These are phyloP conservation scores for Penicillium paxilli DNA, from an alignment of 495 filamentous ascomycete species.

Conservation along the genomic window DNA sequence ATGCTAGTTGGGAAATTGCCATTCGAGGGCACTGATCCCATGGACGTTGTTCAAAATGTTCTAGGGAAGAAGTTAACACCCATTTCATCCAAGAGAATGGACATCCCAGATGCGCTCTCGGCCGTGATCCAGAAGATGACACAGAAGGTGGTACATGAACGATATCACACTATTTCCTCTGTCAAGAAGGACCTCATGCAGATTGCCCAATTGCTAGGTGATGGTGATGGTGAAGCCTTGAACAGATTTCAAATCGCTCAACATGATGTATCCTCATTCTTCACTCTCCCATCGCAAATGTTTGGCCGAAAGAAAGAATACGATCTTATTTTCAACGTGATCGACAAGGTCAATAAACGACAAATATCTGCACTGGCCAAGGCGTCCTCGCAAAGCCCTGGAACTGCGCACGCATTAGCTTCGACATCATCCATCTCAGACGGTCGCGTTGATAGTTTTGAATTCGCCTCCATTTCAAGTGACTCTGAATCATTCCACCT, in stretches of 20 bases:
- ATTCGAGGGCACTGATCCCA: conserved; percentile 73
- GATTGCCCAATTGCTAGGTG: conserved; percentile 68
- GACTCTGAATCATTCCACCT: conserved; percentile 55
- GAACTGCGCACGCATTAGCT: conserved; percentile 46
- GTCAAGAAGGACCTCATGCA: conserved; percentile 72
- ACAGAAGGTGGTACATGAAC: conserved; percentile 75
- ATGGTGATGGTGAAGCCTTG: conserved; percentile 69
- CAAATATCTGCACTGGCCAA: conserved; percentile 53
- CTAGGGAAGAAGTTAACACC: conserved; percentile 72
- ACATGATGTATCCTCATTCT: conserved; percentile 82
- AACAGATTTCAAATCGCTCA: conserved; percentile 69
- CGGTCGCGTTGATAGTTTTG: conserved; percentile 53
- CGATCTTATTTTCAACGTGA: conserved; percentile 64
- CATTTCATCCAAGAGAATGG: conserved; percentile 70
- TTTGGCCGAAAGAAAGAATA: conserved; percentile 75
- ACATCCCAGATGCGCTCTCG: conserved; percentile 77
- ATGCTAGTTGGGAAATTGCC: conserved; percentile 76
- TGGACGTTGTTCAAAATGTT: conserved; percentile 87
- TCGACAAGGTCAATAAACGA: conserved; percentile 67
- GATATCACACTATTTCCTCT: conserved; percentile 82
- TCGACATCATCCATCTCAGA: conserved; percentile 61
- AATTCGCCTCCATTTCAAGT: conserved; percentile 47
- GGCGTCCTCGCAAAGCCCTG: conserved; percentile 38
- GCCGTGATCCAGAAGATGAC: conserved; percentile 88
- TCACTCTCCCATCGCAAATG: conserved; percentile 76